These are phyloP conservation scores for Cryptococcus sp. DNA, from an alignment of 1,284 basidiomycete species.

Conservation along the genomic window DNA sequence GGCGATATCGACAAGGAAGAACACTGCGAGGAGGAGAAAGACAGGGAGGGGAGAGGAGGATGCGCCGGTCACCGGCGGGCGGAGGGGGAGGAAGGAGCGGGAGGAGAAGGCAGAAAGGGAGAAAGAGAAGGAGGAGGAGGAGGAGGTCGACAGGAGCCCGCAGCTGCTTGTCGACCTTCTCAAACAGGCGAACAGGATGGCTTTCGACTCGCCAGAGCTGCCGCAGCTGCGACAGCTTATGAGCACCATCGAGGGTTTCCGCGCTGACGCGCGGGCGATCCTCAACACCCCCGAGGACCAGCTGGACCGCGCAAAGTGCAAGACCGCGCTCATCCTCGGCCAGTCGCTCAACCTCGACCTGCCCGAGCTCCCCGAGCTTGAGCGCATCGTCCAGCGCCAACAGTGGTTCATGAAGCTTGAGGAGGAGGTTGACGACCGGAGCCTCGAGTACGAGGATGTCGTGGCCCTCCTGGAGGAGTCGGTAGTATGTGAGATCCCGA, in stretches of 20 bases:
- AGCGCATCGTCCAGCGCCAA: conserved; percentile 39
- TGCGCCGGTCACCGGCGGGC: no score
- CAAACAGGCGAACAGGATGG: conserved; percentile 34
- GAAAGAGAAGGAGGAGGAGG: conserved; percentile 25
- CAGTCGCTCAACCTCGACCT: conserved; percentile 44
- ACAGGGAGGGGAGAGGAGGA: conserved; percentile 24
- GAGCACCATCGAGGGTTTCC: conserved; percentile 36
- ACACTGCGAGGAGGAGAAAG: conserved; percentile 28
- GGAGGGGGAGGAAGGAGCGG: conserved; percentile 11
- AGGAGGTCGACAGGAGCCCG: conserved; percentile 25
- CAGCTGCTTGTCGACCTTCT: conserved; percentile 33
- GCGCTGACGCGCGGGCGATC: conserved; percentile 31
- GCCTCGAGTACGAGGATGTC: conserved; percentile 40
- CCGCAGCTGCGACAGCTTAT: conserved; percentile 38
- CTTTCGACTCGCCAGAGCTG: conserved; percentile 49
- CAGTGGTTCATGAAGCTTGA: conserved; percentile 42
- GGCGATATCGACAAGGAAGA: conserved; percentile 36
- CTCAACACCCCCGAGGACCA: conserved; percentile 27
- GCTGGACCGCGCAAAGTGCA: conserved; percentile 36
- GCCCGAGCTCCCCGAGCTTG: conserved; percentile 36
- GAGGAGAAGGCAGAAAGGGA: conserved; percentile 1
- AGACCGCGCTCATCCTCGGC: conserved; percentile 40
- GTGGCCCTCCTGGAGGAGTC: conserved; percentile 37
- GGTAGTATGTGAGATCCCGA: conserved; percentile 29
- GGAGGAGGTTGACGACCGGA: conserved; percentile 45